Base-by-base conservation (phyloP, 768 basidiomycete species). In the Scleroderma citrinum region DNA sequence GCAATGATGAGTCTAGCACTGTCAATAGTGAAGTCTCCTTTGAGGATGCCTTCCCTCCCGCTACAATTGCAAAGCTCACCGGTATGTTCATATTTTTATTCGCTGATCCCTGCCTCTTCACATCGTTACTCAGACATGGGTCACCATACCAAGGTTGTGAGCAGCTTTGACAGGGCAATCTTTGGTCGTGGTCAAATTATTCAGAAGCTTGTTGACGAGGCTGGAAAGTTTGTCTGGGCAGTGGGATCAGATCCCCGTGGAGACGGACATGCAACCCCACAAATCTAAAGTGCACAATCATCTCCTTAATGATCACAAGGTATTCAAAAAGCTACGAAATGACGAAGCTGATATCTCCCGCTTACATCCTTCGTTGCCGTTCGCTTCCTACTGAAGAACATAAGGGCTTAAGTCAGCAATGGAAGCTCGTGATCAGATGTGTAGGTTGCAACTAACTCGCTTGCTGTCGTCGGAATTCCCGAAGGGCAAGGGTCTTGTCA, bases 151-250 rank as follows among this genome's bases (percentile, higher is more conserved):
- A 80, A 82, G 49, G 48, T 69, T 0, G 77, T 84, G 3, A 71
- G 58, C 5, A 88, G 87, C 2, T 83, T 82, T 60, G 65, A 62
- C 35, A 75, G 88, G 47, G 71, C 68, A 3, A 74, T 83, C 73
- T 74, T 93, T 70, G 91, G 92, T 20, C 78, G 90, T 2, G 91
- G 92, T 5, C 91, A 97, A 70, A 71, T 97, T 48, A 96, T 98
- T 55, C 92, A 95, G 68, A 85, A 78, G 64, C 65, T 89, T 17
- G 69, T 75, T 7, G 78, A 85, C 61, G 69, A 68, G 41, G 80
- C 81, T 24, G 88, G 90, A 13, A 72, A 69, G 63, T 70, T 76
- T n/a, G 86, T 94, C 5, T 98, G 96, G 96, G 93, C 89, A 1
- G 95, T 90, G 20, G 95, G 94, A 6, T 92, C 87, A 4, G 96